Conservation (phyloP, 2,329 filamentous ascomycete species). For the Arthrinium phaeospermum region DNA sequence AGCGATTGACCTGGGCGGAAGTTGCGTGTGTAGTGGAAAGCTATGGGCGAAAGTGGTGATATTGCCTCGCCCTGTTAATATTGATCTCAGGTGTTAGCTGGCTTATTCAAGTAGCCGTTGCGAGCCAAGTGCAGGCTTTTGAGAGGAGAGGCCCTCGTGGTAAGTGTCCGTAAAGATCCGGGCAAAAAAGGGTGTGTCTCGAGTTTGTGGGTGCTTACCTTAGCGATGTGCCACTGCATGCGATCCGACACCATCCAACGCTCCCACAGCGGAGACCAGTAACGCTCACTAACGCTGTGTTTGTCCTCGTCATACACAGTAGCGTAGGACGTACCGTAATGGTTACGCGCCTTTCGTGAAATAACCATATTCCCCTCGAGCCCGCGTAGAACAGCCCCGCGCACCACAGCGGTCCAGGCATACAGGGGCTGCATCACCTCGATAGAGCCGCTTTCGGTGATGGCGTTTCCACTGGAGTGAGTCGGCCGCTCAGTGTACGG, state of each 20-base stretch:
- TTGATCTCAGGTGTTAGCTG: neutral
- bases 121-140: neutral
- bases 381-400: slow-evolving; percentile 76
- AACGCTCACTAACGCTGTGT: slow-evolving; percentile 74
- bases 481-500: slow-evolving; percentile 74
- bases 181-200: neutral
- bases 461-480: slow-evolving; percentile 57
- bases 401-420: slow-evolving; percentile 81
- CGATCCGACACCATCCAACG: slow-evolving; percentile 82
- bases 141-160: neutral
- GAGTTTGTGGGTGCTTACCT: slow-evolving; percentile 53
- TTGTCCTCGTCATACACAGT: slow-evolving; percentile 80
- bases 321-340: slow-evolving; percentile 82
- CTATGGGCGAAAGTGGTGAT: slow-evolving; percentile 74
- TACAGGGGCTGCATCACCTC: slow-evolving; percentile 85
- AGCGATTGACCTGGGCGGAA: slow-evolving; percentile 80
- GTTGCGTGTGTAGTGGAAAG: slow-evolving; percentile 86
- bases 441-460: slow-evolving; percentile 62
- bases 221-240: slow-evolving; percentile 87
- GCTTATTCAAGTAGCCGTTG: neutral
- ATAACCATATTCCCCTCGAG: slow-evolving; percentile 82
- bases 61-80: slow-evolving; percentile 69
- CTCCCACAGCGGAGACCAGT: slow-evolving; percentile 82
- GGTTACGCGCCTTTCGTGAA: slow-evolving; percentile 73
- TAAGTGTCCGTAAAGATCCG: neutral